Conservation (phyloP, 495 filamentous ascomycete genomes). For the Rusavskia elegans region DNA sequence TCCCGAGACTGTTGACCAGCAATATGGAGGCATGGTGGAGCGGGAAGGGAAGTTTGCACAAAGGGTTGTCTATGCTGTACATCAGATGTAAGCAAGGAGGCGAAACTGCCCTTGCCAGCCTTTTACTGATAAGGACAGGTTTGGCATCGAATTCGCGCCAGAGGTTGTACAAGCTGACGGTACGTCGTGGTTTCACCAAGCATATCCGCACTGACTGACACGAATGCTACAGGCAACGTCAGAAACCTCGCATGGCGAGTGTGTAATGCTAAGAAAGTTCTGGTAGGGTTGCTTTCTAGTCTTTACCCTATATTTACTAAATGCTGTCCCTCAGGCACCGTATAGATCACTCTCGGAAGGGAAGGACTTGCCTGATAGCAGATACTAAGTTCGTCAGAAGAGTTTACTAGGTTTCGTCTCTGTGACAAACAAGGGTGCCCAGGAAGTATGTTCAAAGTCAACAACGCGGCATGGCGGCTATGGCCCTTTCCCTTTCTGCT, state of each 20-base stretch:
- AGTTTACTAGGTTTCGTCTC: not conserved
- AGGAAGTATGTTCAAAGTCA: too few species aligned
- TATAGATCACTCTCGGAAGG: slow-evolving; percentile 46
- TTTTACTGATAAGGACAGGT: slow-evolving; percentile 27
- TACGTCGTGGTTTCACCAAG: slow-evolving; percentile 19
- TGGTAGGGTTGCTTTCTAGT: slow-evolving; percentile 41
- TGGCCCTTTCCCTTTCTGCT: too few species aligned
- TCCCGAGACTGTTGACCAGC: slow-evolving; percentile 59
- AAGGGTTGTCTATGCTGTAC: slow-evolving; percentile 81
- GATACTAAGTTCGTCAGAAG: not conserved
- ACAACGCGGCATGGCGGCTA: too few species aligned
- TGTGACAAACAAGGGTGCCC: too few species aligned
- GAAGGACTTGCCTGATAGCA: not conserved
- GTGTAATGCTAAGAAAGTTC: slow-evolving; percentile 83
- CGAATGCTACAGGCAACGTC: slow-evolving; percentile 24
- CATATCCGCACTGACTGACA: not conserved
- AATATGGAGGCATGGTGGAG: slow-evolving; percentile 69
- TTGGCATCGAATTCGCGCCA: slow-evolving; percentile 87
- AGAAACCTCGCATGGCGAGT: slow-evolving; percentile 87
- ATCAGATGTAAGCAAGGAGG: slow-evolving; percentile 53
- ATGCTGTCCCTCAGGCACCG: slow-evolving; percentile 27
- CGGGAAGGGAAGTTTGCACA: slow-evolving; percentile 77
- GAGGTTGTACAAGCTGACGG: slow-evolving; percentile 90
- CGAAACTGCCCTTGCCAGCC: not conserved
- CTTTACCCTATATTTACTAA: not conserved